Conservation (phyloP, 2,329 filamentous ascomycete species). For the Claviceps quebecensis region DNA sequence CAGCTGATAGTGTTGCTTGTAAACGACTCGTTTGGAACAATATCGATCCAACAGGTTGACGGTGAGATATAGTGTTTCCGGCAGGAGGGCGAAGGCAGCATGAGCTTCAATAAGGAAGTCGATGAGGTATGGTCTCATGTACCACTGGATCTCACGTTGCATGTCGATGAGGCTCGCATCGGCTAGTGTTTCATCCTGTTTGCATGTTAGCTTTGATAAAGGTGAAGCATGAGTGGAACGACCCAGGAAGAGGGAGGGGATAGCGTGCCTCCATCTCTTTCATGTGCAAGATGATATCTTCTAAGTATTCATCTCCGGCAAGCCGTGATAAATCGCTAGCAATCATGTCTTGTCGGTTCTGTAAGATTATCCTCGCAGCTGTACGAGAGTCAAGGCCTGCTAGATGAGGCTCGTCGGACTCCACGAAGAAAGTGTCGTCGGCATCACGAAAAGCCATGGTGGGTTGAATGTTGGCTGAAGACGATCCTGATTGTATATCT, state of each 20-base stretch:
- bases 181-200: constrained; percentile 66
- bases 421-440: constrained; percentile 39
- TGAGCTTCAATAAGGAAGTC: constrained; percentile 98
- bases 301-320: constrained; percentile 80
- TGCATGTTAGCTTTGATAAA: constrained; percentile 13
- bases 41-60: constrained; percentile 95
- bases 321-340: constrained; percentile 76
- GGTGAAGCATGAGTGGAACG: not conserved
- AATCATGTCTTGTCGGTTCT: constrained; percentile 75
- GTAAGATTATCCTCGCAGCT: constrained; percentile 62
- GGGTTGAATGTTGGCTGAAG: constrained; percentile 6
- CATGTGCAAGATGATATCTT: constrained; percentile 91
- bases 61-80: constrained; percentile 89
- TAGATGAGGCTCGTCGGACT: constrained; percentile 35
- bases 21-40: constrained; percentile 93
- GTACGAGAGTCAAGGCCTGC: constrained; percentile 57
- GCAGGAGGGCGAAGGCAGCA: constrained; percentile 81
- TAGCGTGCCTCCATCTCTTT: constrained; percentile 70
- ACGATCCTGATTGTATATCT: not conserved
- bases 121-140: constrained; percentile 95
- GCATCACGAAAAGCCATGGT: constrained; percentile 33
- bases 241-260: not conserved
- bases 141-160: constrained; percentile 98
- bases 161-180: constrained; percentile 98
- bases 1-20: constrained; percentile 97